phyloP scores from a whole-genome alignment of 108 stramenopile genomes.

The Fragilaria radians region DNA sequence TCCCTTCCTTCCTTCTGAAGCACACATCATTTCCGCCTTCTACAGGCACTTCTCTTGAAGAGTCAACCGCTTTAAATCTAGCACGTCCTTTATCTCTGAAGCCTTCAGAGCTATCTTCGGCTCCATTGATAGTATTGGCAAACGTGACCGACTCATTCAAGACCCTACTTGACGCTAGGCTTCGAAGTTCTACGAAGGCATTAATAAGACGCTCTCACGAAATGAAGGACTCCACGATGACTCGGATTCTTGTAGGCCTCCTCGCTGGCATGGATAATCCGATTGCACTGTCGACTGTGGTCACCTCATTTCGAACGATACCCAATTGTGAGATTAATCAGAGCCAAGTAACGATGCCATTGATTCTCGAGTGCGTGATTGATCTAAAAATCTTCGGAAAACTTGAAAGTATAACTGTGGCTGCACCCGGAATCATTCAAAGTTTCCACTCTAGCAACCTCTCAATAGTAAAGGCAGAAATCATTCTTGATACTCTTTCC shows the following conservation, averaged over 20 bases:
- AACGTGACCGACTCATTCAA: slow-evolving; percentile 14
- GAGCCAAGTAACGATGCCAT: not conserved
- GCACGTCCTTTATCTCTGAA: not conserved
- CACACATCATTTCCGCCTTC: not conserved
- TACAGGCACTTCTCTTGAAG: slow-evolving; percentile 3
- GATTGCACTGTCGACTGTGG: slow-evolving; percentile 1
- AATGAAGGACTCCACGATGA: slow-evolving; percentile 1
- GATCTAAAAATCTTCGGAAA: slow-evolving; percentile 11
- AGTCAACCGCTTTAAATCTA: not conserved
- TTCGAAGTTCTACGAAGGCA: slow-evolving; percentile 6
- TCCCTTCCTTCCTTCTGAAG: slow-evolving; percentile 7
- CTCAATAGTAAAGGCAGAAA: not conserved
- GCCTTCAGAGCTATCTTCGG: not conserved
- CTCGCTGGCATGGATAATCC: not conserved
- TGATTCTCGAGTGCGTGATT: slow-evolving; percentile 2
- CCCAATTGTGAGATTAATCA: not conserved
- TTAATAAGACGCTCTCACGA: not conserved
- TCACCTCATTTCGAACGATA: slow-evolving; percentile 7
- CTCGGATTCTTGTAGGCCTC: not conserved
- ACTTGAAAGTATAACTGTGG: slow-evolving; percentile 4
- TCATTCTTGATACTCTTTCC: slow-evolving; percentile 4
- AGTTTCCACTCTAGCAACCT: not conserved
- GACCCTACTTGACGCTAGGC: slow-evolving; percentile 7
- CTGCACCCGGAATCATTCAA: slow-evolving; percentile 6
- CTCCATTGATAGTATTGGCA: slow-evolving; percentile 1